Percentiles rank a stretch among this genome's conserved stretches.
Evolutionary conservation across 192 early-diverging fungal genomes (phyloP).

Genomic region (Polychytrium aggregatum): DNA sequence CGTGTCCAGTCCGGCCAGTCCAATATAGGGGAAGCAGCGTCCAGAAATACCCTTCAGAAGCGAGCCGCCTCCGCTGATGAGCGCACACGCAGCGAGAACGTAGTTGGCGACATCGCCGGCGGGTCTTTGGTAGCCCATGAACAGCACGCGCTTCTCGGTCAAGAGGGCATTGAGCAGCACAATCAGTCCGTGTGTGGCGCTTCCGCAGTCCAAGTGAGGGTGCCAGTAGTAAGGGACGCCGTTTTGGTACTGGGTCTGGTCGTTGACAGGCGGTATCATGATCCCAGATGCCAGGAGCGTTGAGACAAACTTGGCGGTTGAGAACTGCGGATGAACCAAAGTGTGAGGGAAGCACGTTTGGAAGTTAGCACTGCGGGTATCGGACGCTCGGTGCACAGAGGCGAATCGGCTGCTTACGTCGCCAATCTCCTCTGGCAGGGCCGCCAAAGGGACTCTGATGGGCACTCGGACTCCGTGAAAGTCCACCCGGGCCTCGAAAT

Average conservation of each 20-base stretch:
- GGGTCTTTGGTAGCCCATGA: constrained; percentile 81
- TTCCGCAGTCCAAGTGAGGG: constrained; percentile 82
- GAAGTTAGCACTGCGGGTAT: no score
- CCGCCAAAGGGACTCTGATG: constrained; percentile 74
- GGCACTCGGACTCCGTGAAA: constrained; percentile 77
- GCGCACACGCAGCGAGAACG: constrained; percentile 77
- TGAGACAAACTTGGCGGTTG: constrained; percentile 65
- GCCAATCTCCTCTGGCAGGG: constrained; percentile 83
- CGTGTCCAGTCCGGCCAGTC: constrained; percentile 74
- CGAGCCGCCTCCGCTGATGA: constrained; percentile 82
- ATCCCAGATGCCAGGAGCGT: constrained; percentile 46
- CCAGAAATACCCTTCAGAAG: constrained; percentile 76
- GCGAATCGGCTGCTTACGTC: constrained; percentile 50
- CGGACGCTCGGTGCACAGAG: no score
- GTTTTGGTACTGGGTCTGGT: constrained; percentile 25
- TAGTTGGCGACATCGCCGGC: constrained; percentile 88
- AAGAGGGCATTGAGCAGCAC: constrained; percentile 80
- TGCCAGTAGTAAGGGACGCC: constrained; percentile 44
- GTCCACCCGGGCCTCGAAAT: constrained; percentile 74
- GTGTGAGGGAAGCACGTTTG: no score
- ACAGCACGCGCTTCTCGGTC: constrained; percentile 87
- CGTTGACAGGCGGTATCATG: constrained; percentile 12
- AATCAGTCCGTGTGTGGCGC: constrained; percentile 75
- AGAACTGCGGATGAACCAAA: constrained; percentile 57
- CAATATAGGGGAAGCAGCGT: constrained; percentile 84